A percentile compares a stretch with the other conserved stretches of the same genome.
Conservation (phyloP, 768 basidiomycete genomes). For the Leccinum aurantiacum region DNA sequence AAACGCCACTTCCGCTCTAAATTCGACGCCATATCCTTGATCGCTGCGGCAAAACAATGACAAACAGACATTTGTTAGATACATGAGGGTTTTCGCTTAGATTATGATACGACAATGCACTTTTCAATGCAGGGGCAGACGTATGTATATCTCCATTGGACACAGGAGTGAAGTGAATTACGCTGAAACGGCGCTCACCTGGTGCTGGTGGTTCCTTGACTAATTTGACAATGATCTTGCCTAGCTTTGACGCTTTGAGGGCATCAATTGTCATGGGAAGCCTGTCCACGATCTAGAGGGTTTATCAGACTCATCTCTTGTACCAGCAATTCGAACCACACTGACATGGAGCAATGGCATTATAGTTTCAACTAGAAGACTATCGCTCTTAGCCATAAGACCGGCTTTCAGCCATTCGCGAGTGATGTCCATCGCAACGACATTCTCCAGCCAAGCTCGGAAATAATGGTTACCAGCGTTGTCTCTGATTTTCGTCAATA, state of each 20-base stretch:
- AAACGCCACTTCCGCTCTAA: constrained; percentile 82
- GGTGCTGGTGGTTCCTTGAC: constrained; percentile 72
- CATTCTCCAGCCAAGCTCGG: constrained; percentile 82
- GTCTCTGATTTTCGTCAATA: constrained; percentile 79
- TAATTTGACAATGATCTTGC: constrained; percentile 75
- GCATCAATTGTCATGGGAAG: constrained; percentile 71
- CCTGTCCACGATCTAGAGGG: constrained; percentile 70
- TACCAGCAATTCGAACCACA: constrained; percentile 25
- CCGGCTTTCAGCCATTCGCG: constrained; percentile 81
- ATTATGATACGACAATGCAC: constrained; percentile 33
- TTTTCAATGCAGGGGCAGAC: constrained; percentile 28
- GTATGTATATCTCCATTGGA: constrained; percentile 33
- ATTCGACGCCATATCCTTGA: constrained; percentile 92
- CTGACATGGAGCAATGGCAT: constrained; percentile 89
- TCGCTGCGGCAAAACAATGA: constrained; percentile 55
- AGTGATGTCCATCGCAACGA: constrained; percentile 69
- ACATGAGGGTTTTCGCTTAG: constrained; percentile 43
- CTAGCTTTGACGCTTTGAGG: constrained; percentile 70
- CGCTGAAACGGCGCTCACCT: constrained; percentile 59
- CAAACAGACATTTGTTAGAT: constrained; percentile 64
- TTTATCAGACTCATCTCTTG: constrained; percentile 20
- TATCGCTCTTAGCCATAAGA: constrained; percentile 54
- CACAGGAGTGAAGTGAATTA: constrained; percentile 19
- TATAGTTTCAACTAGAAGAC: constrained; percentile 63
- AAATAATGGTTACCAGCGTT: constrained; percentile 85